A percentile compares a stretch with the other conserved stretches of the same genome.
phyloP scores from a whole-genome alignment of 1,284 basidiomycete species.

The Hortiboletus rubellus region DNA sequence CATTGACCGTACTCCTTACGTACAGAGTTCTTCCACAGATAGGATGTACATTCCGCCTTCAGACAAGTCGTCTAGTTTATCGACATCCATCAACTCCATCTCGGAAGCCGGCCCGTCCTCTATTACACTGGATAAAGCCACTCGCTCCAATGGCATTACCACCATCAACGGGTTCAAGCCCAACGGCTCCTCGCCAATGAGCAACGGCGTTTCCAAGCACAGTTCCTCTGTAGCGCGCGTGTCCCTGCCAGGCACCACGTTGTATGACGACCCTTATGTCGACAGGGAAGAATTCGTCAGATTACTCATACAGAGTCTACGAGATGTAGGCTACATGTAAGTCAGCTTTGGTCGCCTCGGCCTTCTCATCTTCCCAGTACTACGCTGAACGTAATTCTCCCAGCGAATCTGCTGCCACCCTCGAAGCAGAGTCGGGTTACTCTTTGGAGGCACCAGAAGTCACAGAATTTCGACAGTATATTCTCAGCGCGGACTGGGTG shows the following conservation, averaged over 20 bases:
- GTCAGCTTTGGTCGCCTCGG: conserved; percentile 37
- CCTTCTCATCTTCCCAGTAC: conserved; percentile 8
- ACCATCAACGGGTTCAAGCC: conserved; percentile 46
- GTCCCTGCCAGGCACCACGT: conserved; percentile 63
- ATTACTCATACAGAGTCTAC: conserved; percentile 85
- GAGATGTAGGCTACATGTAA: conserved; percentile 92
- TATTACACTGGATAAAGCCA: conserved; percentile 43
- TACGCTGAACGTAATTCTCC: conserved; percentile 12
- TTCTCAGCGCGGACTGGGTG: conserved; percentile 84
- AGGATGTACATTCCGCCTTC: conserved; percentile 60
- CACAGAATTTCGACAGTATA: conserved; percentile 77
- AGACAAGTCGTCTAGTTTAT: conserved; percentile 52
- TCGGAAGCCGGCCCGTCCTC: conserved; percentile 57
- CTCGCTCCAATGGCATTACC: conserved; percentile 50
- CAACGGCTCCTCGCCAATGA: conserved; percentile 34
- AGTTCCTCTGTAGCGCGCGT: conserved; percentile 53
- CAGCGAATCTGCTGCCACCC: conserved; percentile 84
- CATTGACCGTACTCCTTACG: conserved; percentile 33
- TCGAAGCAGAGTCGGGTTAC: conserved; percentile 94
- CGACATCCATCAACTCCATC: conserved; percentile 48
- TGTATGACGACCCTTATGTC: conserved; percentile 75
- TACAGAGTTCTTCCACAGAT: conserved; percentile 30
- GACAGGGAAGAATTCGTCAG: conserved; percentile 92
- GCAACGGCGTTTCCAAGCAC: conserved; percentile 50
- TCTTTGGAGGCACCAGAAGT: conserved; percentile 80